phyloP scores from a whole-genome alignment of 1,284 basidiomycete genomes.

The Malassezia globosa region DNA sequence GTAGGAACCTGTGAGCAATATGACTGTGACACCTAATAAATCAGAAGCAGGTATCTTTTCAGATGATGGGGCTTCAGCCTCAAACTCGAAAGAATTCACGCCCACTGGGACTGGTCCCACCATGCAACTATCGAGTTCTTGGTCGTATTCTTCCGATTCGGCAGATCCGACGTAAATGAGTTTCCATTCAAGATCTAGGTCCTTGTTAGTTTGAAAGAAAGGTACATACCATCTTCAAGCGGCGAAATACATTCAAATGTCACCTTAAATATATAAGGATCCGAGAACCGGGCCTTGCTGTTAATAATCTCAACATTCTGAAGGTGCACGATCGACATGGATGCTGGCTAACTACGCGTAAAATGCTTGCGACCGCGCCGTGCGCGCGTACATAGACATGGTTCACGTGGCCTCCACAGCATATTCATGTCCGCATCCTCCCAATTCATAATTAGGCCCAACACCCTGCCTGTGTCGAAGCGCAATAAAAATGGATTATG shows the following conservation, averaged over 20 bases:
- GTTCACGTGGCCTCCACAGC: too few relatives aligned
- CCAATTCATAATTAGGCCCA: too few relatives aligned
- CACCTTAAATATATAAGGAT: slow-evolving; percentile 85
- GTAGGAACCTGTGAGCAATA: slow-evolving; percentile 80
- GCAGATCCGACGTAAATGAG: slow-evolving; percentile 94
- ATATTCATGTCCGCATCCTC: too few relatives aligned
- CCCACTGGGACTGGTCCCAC: slow-evolving; percentile 74
- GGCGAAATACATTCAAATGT: slow-evolving; percentile 95
- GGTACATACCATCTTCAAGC: slow-evolving; percentile 65
- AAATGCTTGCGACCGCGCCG: background rate
- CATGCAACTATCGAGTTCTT: slow-evolving; percentile 68
- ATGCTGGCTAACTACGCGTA: background rate
- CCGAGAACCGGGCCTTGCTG: slow-evolving; percentile 48
- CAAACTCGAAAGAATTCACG: slow-evolving; percentile 94
- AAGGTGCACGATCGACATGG: slow-evolving; percentile 45
- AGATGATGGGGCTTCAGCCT: slow-evolving; percentile 51
- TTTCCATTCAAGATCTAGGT: slow-evolving; percentile 88
- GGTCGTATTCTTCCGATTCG: slow-evolving; percentile 77
- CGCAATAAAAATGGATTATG: too few relatives aligned
- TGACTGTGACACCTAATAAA: slow-evolving; percentile 75
- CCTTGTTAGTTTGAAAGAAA: background rate
- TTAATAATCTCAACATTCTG: slow-evolving; percentile 43
- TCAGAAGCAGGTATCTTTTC: slow-evolving; percentile 69
- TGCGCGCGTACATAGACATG: slow-evolving; percentile 3
- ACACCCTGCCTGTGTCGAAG: too few relatives aligned